Evolutionary conservation across 148 eudicot species (phyloP).

Genomic region (Hydrangea macrophylla): DNA sequence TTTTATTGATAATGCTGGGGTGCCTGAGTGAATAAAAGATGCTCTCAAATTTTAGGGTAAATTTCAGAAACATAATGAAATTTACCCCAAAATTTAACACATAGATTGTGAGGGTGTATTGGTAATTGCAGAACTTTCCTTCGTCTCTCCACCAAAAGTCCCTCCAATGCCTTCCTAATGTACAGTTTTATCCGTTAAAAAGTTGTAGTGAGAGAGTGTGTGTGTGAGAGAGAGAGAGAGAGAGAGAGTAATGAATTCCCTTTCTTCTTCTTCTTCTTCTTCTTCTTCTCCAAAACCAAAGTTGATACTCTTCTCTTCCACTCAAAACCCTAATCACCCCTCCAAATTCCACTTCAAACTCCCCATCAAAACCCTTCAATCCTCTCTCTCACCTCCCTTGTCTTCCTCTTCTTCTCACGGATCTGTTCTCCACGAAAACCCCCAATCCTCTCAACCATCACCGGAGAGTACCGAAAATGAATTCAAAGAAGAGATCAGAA

Average conservation of each 20-base stretch:
- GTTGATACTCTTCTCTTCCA: conserved; percentile 33
- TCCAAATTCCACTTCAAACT: conserved; percentile 36
- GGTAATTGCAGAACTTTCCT: not conserved
- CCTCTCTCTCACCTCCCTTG: conserved; percentile 34
- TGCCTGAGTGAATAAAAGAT: too few species aligned
- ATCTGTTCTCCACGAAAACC: conserved; percentile 36
- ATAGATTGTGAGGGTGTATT: not conserved
- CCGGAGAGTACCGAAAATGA: not conserved
- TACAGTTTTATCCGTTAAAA: conserved; percentile 19
- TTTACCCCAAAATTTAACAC: too few species aligned
- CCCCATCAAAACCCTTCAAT: conserved; percentile 35
- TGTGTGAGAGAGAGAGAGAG: conserved; percentile 5
- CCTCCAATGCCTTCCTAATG: conserved; percentile 1
- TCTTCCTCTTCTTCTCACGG: conserved; percentile 41
- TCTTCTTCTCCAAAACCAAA: conserved; percentile 39
- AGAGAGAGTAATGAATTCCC: conserved; percentile 42
- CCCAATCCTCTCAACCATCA: conserved; percentile 12
- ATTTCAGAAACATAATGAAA: too few species aligned
- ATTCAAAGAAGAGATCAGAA: conserved; percentile 20
- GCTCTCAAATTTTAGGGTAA: too few species aligned
- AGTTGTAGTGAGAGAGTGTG: too few species aligned
- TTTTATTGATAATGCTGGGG: too few species aligned
- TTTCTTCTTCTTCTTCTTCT: conserved; percentile 39
- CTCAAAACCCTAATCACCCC: conserved; percentile 32
- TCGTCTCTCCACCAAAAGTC: not conserved